Percentiles rank a stretch among this genome's conserved stretches.
Conservation (phyloP, 2,329 filamentous ascomycete species). For the Setomelanomma holmii region DNA sequence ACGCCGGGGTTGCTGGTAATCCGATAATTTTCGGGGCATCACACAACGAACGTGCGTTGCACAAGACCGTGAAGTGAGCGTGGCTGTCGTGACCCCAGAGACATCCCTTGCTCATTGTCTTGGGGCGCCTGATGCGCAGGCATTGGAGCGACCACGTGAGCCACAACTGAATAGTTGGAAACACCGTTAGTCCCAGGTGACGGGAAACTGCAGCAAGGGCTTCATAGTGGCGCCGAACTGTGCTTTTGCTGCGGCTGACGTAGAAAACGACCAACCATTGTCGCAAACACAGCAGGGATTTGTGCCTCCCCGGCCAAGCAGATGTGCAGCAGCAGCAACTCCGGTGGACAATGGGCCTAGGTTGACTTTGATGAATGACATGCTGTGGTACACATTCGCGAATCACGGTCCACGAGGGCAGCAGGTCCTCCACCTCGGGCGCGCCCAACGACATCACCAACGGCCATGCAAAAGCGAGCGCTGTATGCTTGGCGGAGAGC, state of each 20-base stretch:
- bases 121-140: conserved; percentile 18
- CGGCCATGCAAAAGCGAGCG: conserved; percentile 22
- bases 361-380: conserved; percentile 6
- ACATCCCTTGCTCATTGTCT: conserved; percentile 8
- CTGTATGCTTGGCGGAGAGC: conserved; percentile 11
- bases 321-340: conserved; percentile 9
- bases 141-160: conserved; percentile 39
- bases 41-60: conserved; percentile 11
- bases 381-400: conserved; percentile 12
- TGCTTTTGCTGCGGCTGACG: conserved; percentile 36
- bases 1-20: conserved; percentile 1
- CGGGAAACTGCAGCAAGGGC: conserved; percentile 40
- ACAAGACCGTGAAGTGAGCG: conserved; percentile 12
- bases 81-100: conserved; percentile 3
- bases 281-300: not conserved
- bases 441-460: conserved; percentile 12
- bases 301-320: conserved; percentile 9
- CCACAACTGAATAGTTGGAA: conserved; percentile 45
- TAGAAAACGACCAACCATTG: conserved; percentile 16
- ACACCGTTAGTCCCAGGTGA: conserved; percentile 45
- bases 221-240: conserved; percentile 18
- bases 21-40: conserved; percentile 22
- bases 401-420: conserved; percentile 7
- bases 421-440: not conserved
- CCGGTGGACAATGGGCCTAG: conserved; percentile 6